A percentile compares a stretch with the other conserved stretches of the same genome.
phyloP scores from a whole-genome alignment of 2,329 filamentous ascomycete genomes.

The Phialocephala subalpina region DNA sequence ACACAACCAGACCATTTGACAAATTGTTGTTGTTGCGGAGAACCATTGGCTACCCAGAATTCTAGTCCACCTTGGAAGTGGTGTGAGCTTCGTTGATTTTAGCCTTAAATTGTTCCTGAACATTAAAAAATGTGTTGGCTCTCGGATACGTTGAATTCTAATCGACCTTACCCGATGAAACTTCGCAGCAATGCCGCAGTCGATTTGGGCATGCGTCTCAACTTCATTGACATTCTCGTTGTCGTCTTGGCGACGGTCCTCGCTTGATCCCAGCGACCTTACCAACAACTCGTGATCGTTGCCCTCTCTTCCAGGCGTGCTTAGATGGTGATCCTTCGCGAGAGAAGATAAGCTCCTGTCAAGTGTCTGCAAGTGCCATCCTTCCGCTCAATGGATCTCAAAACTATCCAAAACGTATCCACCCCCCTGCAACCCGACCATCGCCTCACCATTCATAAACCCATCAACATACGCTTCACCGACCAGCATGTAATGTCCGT shows the following conservation, averaged over 20 bases:
- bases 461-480: conserved; percentile 41
- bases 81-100: neutral
- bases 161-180: neutral
- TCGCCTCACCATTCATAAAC: conserved; percentile 39
- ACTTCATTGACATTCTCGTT: no score
- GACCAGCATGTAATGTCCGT: conserved; percentile 31
- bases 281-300: neutral
- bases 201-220: no score
- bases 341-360: neutral
- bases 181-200: neutral
- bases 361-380: neutral
- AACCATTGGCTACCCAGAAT: neutral
- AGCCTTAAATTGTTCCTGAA: neutral
- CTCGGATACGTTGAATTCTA: no score
- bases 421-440: conserved; percentile 26
- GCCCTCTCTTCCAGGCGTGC: neutral
- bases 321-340: neutral
- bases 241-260: no score
- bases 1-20: no score
- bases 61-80: neutral
- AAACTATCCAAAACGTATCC: conserved; percentile 25
- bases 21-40: neutral
- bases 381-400: conserved; percentile 35
- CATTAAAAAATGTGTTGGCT: neutral
- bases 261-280: no score